phyloP scores from a whole-genome alignment of 176 grass and related monocot genomes.

The Olyra latifolia region DNA sequence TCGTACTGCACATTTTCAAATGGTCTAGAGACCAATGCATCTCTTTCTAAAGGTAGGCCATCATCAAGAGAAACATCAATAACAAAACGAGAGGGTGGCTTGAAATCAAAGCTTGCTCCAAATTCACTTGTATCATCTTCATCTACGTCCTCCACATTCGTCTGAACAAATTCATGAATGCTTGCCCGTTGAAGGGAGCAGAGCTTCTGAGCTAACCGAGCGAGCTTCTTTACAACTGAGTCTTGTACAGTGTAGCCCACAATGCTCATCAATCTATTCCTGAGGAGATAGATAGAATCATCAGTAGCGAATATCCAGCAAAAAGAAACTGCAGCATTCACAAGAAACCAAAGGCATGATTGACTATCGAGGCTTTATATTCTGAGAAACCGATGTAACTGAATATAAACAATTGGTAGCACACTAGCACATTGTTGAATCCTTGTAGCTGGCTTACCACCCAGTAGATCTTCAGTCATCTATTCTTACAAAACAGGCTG shows the following conservation, averaged over 20 bases:
- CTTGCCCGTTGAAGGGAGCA: conserved; percentile 49
- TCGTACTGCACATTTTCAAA: conserved; percentile 47
- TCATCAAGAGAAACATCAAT: conserved; percentile 61
- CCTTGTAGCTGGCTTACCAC: not conserved
- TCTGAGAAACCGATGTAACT: not conserved
- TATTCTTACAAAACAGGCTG: not conserved
- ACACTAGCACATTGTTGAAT: not conserved
- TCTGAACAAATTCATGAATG: conserved; percentile 30
- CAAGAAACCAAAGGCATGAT: not conserved
- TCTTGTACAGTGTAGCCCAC: conserved; percentile 68
- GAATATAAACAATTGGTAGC: not conserved
- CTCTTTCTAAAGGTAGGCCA: conserved; percentile 35
- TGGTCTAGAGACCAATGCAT: conserved; percentile 18
- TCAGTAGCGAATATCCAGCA: conserved; percentile 10
- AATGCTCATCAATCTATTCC: conserved; percentile 71
- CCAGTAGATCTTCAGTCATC: not conserved
- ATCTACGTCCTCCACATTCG: conserved; percentile 19
- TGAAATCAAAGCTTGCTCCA: conserved; percentile 78
- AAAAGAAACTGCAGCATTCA: conserved; percentile 2
- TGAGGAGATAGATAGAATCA: conserved; percentile 31
- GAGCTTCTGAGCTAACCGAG: conserved; percentile 61
- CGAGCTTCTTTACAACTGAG: conserved; percentile 53
- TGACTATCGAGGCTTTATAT: not conserved
- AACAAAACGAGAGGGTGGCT: conserved; percentile 76
- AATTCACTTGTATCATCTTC: conserved; percentile 64